Conservation (phyloP, 768 basidiomycete species). For the Tubosaeta sp. region DNA sequence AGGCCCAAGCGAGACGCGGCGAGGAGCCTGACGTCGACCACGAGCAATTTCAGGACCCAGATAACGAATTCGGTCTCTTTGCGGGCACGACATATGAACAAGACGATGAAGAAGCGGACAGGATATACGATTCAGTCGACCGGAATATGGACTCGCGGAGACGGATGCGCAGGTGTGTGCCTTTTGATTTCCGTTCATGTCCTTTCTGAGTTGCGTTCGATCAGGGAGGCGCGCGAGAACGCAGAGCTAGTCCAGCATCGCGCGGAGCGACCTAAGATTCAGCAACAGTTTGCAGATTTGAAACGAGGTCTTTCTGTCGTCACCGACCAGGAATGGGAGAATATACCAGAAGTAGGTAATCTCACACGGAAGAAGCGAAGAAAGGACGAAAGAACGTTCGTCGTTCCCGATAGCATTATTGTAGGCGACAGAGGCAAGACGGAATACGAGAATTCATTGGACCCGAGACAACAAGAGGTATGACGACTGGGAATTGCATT, state of each 20-base stretch:
- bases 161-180: conserved; percentile 68
- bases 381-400: conserved; percentile 81
- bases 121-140: conserved; percentile 92
- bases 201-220: background rate
- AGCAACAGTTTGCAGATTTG: conserved; percentile 92
- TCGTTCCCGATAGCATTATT: conserved; percentile 90
- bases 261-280: conserved; percentile 89
- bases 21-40: conserved; percentile 88
- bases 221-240: conserved; percentile 73
- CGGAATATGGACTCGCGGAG: conserved; percentile 85
- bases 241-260: conserved; percentile 72
- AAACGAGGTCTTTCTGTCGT: conserved; percentile 86
- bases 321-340: conserved; percentile 92
- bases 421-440: conserved; percentile 76
- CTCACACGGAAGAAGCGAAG: conserved; percentile 87
- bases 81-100: conserved; percentile 94
- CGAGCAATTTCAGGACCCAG: conserved; percentile 94
- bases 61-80: conserved; percentile 95
- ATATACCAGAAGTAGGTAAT: conserved; percentile 93
- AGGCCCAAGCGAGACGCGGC: conserved; percentile 80
- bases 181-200: conserved; percentile 16
- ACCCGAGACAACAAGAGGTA: conserved; percentile 73
- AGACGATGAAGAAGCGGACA: conserved; percentile 97
- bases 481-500: conserved; percentile 12
- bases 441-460: conserved; percentile 76